Percentiles rank a stretch among this genome's conserved stretches.
Evolutionary conservation across 495 filamentous ascomycete genomes (phyloP).

Genomic region (Penicillium ochrochloron): DNA sequence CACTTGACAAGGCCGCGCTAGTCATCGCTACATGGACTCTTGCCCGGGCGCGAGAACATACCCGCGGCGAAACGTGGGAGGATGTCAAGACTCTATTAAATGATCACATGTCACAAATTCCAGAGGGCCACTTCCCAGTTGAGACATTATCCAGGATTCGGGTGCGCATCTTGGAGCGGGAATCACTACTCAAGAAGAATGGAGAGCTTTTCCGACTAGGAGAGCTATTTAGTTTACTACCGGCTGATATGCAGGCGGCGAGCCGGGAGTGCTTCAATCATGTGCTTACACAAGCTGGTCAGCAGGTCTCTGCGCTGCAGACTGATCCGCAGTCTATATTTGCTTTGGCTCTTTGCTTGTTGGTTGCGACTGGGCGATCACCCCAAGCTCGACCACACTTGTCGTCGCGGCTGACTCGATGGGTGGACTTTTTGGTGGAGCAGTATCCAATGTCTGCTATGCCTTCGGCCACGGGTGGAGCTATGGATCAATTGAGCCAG

Average conservation of each 20-base stretch:
- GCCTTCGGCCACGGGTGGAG: constrained; percentile 12
- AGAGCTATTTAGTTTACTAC: constrained; percentile 41
- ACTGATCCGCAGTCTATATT: constrained; percentile 30
- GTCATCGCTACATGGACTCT: constrained; percentile 49
- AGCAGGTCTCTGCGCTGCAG: constrained; percentile 27
- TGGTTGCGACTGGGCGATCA: constrained; percentile 30
- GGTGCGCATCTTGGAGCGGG: constrained; percentile 43
- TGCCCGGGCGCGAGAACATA: constrained; percentile 38
- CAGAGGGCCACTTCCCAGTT: constrained; percentile 36
- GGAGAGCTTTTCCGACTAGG: constrained; percentile 45
- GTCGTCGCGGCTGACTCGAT: constrained; percentile 39
- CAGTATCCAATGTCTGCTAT: constrained; percentile 36
- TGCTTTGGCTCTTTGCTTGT: constrained; percentile 25
- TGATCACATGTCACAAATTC: constrained; percentile 39
- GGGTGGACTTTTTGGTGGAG: constrained; percentile 44
- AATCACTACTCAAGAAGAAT: constrained; percentile 40
- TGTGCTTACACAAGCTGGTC: constrained; percentile 24
- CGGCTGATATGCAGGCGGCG: constrained; percentile 35
- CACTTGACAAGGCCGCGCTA: constrained; percentile 46
- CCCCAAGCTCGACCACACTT: constrained; percentile 24
- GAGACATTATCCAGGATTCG: constrained; percentile 38
- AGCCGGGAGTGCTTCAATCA: constrained; percentile 33
- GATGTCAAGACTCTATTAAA: constrained; percentile 40
- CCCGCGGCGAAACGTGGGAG: constrained; percentile 35
- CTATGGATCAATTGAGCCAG: constrained; percentile 20